Conservation (phyloP, 2,329 filamentous ascomycete genomes). For the Leptographium procerum region DNA sequence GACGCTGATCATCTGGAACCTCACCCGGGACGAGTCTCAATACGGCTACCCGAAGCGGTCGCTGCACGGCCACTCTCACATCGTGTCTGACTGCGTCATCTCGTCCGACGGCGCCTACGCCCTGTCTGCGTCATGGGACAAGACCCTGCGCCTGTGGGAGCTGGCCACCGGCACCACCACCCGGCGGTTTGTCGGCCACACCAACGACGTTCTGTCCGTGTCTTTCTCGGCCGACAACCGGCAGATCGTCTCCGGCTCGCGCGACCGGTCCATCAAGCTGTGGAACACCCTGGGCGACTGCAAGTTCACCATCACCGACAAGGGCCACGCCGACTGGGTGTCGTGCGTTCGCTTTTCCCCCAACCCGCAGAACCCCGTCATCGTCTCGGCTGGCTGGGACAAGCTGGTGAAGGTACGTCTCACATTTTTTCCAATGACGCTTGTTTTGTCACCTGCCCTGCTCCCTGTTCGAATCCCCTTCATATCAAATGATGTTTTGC, state of each 20-base stretch:
- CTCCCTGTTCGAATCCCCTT: background rate
- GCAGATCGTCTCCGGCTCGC: constrained; percentile 97
- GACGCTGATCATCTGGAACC: constrained; percentile 99
- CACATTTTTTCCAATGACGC: constrained; percentile 26
- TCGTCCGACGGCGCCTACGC: constrained; percentile 99
- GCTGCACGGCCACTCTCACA: constrained; percentile 98
- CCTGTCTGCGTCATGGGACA: constrained; percentile 98
- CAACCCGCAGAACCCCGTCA: constrained; percentile 99
- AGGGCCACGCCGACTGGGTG: constrained; percentile 99
- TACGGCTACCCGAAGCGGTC: constrained; percentile 99
- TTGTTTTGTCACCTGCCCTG: background rate
- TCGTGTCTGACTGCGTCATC: constrained; percentile 99
- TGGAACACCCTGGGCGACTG: constrained; percentile 99
- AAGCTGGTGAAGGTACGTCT: constrained; percentile 97
- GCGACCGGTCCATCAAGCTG: constrained; percentile 98
- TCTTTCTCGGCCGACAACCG: constrained; percentile 99
- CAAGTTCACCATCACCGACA: constrained; percentile 99
- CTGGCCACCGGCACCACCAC: constrained; percentile 94
- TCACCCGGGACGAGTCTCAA: constrained; percentile 94
- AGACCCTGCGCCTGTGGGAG: constrained; percentile 99
- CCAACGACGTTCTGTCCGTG: constrained; percentile 98
- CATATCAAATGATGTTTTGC: constrained; percentile 78
- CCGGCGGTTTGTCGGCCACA: constrained; percentile 97
- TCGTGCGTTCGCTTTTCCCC: constrained; percentile 99
- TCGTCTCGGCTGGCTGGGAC: constrained; percentile 97